Percentiles rank a stretch among this genome's conserved stretches.
Evolutionary conservation across 2,329 filamentous ascomycete genomes (phyloP).

Genomic region (Fusarium sp.): DNA sequence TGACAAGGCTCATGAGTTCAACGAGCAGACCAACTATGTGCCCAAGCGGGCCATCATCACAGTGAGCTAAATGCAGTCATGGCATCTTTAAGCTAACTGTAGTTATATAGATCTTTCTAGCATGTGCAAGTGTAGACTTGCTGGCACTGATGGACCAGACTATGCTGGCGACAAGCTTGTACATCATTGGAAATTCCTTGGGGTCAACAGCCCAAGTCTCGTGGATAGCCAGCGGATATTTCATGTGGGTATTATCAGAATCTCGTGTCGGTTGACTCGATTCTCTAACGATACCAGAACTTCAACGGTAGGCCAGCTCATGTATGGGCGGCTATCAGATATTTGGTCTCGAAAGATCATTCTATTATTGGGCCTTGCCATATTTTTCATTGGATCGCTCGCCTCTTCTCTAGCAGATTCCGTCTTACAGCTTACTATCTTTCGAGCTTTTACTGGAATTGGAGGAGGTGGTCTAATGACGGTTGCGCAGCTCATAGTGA

Average conservation of each 20-base stretch:
- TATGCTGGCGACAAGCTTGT: constrained; percentile 64
- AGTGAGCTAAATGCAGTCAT: constrained; percentile 44
- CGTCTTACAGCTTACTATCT: constrained; percentile 54
- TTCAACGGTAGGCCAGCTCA: constrained; percentile 59
- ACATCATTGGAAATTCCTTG: constrained; percentile 63
- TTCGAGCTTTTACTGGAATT: constrained; percentile 60
- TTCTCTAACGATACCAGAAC: constrained; percentile 45
- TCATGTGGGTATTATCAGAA: constrained; percentile 56
- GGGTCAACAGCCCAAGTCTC: constrained; percentile 61
- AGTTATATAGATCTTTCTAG: constrained; percentile 63
- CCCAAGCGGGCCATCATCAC: constrained; percentile 62
- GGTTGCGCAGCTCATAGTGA: constrained; percentile 75
- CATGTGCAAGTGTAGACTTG: constrained; percentile 65
- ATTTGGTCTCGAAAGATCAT: constrained; percentile 60
- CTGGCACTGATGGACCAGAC: constrained; percentile 69
- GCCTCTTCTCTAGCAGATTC: constrained; percentile 56
- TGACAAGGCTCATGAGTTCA: constrained; percentile 53
- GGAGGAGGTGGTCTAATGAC: constrained; percentile 79
- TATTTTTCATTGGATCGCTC: constrained; percentile 58
- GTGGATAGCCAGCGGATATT: constrained; percentile 67
- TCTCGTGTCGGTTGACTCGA: accelerated
- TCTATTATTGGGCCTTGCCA: constrained; percentile 51
- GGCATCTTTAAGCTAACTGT: accelerated
- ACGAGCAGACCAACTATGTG: constrained; percentile 68
- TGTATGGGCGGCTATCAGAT: constrained; percentile 59